phyloP scores from a whole-genome alignment of 495 filamentous ascomycete genomes.

The Talaromyces stipitatus region DNA sequence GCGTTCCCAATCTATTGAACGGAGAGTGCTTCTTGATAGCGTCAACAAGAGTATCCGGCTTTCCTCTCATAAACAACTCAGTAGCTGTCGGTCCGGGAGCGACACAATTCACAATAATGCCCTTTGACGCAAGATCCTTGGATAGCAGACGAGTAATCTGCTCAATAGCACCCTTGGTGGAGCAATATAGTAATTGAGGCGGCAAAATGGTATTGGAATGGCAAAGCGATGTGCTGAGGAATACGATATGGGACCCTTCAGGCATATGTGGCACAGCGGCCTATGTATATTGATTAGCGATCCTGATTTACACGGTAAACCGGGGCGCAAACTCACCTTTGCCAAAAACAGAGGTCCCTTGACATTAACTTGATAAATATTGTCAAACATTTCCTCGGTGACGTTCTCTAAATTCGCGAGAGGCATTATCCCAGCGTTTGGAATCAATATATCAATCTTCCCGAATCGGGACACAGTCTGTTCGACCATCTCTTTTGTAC shows the following conservation, averaged over 20 bases:
- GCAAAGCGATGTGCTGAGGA: slow-evolving; percentile 50
- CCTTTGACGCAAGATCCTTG: slow-evolving; percentile 56
- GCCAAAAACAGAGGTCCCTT: slow-evolving; percentile 61
- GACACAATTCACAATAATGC: slow-evolving; percentile 56
- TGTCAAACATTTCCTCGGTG: slow-evolving; percentile 54
- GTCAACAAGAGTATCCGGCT: slow-evolving; percentile 50
- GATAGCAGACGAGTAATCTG: slow-evolving; percentile 57
- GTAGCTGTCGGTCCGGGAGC: slow-evolving; percentile 60
- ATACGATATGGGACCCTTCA: slow-evolving; percentile 47
- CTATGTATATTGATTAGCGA: slow-evolving; percentile 17
- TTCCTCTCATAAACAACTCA: slow-evolving; percentile 57
- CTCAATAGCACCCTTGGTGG: slow-evolving; percentile 63
- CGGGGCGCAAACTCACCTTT: slow-evolving; percentile 32
- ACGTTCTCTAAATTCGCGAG: slow-evolving; percentile 48
- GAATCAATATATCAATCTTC: slow-evolving; percentile 56
- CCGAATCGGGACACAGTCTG: slow-evolving; percentile 35
- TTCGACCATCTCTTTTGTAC: slow-evolving; percentile 35
- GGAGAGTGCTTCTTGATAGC: slow-evolving; percentile 45
- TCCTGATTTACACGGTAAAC: not conserved
- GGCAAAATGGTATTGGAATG: slow-evolving; percentile 40
- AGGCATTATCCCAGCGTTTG: slow-evolving; percentile 50
- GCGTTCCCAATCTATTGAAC: slow-evolving; percentile 46
- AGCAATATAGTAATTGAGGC: slow-evolving; percentile 52
- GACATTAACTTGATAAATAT: slow-evolving; percentile 49
- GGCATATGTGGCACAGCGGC: slow-evolving; percentile 57